These are phyloP conservation scores for Byssothecium circinans DNA, from an alignment of 2,329 filamentous ascomycete genomes.

Conservation along the genomic window DNA sequence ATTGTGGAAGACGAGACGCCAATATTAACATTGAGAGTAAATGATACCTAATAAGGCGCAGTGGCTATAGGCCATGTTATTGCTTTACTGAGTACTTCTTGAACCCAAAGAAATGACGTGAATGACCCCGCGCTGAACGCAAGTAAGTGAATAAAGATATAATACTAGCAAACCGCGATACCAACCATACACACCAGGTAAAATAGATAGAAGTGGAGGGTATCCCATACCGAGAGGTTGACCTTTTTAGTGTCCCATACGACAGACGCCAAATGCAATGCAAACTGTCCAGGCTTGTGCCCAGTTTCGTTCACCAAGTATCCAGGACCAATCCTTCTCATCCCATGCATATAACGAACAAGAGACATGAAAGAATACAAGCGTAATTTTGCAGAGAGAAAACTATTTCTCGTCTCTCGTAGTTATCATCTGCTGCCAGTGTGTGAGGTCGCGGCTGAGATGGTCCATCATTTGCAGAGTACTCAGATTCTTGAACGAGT, in stretches of 20 bases:
- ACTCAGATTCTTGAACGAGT: slow-evolving; percentile 69
- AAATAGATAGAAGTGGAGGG: slow-evolving; percentile 30
- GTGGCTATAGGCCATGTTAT: too few species aligned
- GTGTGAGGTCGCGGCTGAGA: slow-evolving; percentile 75
- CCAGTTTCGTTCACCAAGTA: not conserved
- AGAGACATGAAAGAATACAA: not conserved
- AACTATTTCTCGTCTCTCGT: slow-evolving; percentile 34
- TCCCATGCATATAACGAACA: not conserved
- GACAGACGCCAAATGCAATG: slow-evolving; percentile 18
- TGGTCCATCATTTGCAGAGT: slow-evolving; percentile 91
- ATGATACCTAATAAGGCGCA: too few species aligned
- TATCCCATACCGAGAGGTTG: slow-evolving; percentile 27
- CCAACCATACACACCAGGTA: not conserved
- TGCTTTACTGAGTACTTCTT: too few species aligned
- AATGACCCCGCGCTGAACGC: too few species aligned
- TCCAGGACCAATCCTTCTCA: not conserved
- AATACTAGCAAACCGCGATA: not conserved
- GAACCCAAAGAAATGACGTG: too few species aligned
- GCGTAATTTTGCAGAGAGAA: not conserved
- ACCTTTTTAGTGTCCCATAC: slow-evolving; percentile 11
- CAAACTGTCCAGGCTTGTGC: not conserved
- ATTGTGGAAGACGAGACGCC: too few species aligned
- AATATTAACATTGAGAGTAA: too few species aligned
- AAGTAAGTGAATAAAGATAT: not conserved
- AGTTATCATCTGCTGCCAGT: slow-evolving; percentile 69